Conservation (phyloP, 306 rosid species). For the Citrullus amarus region DNA sequence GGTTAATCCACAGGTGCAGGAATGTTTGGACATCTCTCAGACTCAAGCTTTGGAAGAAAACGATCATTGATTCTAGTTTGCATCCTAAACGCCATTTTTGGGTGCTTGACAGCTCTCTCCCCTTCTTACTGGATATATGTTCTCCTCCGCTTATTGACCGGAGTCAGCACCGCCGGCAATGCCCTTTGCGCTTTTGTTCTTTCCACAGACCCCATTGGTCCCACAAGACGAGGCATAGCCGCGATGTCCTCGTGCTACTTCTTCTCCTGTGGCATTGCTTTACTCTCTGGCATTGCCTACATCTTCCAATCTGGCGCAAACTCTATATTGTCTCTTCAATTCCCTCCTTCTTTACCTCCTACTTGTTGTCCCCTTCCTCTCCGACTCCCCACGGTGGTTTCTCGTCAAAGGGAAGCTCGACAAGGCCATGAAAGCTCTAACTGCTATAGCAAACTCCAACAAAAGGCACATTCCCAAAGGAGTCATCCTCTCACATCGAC, state of each 20-base stretch:
- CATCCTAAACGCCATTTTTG: conserved; percentile 47
- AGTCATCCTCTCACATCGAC: conserved; percentile 34
- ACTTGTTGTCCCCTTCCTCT: conserved; percentile 39
- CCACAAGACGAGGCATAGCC: conserved; percentile 38
- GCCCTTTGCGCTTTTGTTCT: conserved; percentile 73
- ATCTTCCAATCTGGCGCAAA: conserved; percentile 49
- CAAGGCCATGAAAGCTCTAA: conserved; percentile 53
- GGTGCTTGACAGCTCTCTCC: conserved; percentile 56
- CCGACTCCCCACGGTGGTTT: conserved; percentile 87
- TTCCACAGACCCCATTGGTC: conserved; percentile 62
- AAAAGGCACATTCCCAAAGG: conserved; percentile 37
- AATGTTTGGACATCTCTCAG: conserved; percentile 74
- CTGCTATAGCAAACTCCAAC: conserved; percentile 41
- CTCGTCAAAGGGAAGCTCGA: conserved; percentile 43
- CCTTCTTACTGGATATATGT: conserved; percentile 42
- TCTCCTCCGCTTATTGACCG: conserved; percentile 65
- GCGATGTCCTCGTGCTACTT: conserved; percentile 87
- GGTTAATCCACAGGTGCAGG: conserved; percentile 49
- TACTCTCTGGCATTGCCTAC: conserved; percentile 51
- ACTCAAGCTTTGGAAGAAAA: conserved; percentile 63
- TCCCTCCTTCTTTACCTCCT: conserved; percentile 50
- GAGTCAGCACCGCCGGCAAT: conserved; percentile 61
- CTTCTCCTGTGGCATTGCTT: conserved; percentile 65
- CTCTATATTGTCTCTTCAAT: conserved; percentile 59
- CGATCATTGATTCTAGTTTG: conserved; percentile 63